Evolutionary conservation across 2,329 filamentous ascomycete species (phyloP).

Genomic region (Pseudocercospora crystallina): DNA sequence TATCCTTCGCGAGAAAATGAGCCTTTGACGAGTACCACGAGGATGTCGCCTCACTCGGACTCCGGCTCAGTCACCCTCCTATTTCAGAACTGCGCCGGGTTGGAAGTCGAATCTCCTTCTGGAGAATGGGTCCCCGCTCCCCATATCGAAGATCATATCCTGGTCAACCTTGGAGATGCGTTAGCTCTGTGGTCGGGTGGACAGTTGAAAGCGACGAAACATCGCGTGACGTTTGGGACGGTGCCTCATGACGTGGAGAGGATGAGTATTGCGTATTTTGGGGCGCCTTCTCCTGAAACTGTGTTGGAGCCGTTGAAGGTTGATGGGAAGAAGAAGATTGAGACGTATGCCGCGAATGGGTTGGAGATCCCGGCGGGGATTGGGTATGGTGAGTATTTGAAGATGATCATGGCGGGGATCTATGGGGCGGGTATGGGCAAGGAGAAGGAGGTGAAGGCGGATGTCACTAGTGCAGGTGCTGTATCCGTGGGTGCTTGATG

Average conservation of each 20-base stretch:
- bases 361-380: slow-evolving; percentile 23
- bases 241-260: slow-evolving; percentile 17
- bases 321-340: not conserved
- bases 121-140: no score
- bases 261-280: slow-evolving; percentile 29
- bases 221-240: slow-evolving; percentile 9
- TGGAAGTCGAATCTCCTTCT: no score
- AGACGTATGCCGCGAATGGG: slow-evolving; percentile 23
- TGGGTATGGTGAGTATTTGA: slow-evolving; percentile 22
- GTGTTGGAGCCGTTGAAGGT: slow-evolving; percentile 19
- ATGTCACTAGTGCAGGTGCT: not conserved
- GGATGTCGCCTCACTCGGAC: no score
- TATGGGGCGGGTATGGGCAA: slow-evolving; percentile 11
- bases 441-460: not conserved
- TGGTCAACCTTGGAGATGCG: slow-evolving; percentile 18
- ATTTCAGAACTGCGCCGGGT: no score
- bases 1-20: no score
- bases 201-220: slow-evolving; percentile 9
- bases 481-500: not conserved
- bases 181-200: slow-evolving; percentile 19
- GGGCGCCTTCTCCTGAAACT: slow-evolving; percentile 23
- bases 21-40: no score
- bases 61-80: no score
- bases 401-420: slow-evolving; percentile 24
- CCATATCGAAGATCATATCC: not conserved